Conservation (phyloP, 192 early-diverging fungal genomes). For the Spizellomyces punctatus region DNA sequence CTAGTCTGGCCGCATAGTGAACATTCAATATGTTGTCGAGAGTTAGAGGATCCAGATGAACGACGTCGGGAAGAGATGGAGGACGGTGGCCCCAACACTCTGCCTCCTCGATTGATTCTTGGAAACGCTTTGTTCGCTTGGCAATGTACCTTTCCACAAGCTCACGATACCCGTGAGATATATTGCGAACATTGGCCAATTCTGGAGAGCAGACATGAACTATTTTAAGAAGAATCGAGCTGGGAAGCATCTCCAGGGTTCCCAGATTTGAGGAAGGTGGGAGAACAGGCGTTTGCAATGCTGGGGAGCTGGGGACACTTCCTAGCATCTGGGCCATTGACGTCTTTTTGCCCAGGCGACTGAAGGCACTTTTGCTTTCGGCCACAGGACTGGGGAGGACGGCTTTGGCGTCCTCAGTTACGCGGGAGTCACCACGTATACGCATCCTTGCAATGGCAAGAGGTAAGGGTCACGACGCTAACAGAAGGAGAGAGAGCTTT, state of each 20-base stretch:
- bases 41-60: constrained; percentile 28
- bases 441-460: not conserved
- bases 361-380: not conserved
- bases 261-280: constrained; percentile 17
- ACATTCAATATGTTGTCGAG: constrained; percentile 18
- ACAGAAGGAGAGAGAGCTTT: not conserved
- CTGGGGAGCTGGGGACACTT: not conserved
- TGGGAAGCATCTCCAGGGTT: constrained; percentile 18
- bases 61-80: constrained; percentile 26
- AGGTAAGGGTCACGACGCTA: not conserved
- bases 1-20: constrained; percentile 18
- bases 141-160: constrained; percentile 21
- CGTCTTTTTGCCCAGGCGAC: constrained; percentile 6
- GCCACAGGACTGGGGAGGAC: not conserved
- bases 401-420: not conserved
- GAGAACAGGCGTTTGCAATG: not conserved
- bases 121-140: constrained; percentile 20
- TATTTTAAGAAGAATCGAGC: constrained; percentile 23
- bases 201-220: constrained; percentile 24
- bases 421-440: not conserved
- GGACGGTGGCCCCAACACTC: constrained; percentile 36
- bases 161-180: constrained; percentile 23
- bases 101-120: constrained; percentile 33
- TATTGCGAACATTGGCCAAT: constrained; percentile 11
- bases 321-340: not conserved